Conservation (phyloP, 2,329 filamentous ascomycete genomes). For the Venturia asperata region DNA sequence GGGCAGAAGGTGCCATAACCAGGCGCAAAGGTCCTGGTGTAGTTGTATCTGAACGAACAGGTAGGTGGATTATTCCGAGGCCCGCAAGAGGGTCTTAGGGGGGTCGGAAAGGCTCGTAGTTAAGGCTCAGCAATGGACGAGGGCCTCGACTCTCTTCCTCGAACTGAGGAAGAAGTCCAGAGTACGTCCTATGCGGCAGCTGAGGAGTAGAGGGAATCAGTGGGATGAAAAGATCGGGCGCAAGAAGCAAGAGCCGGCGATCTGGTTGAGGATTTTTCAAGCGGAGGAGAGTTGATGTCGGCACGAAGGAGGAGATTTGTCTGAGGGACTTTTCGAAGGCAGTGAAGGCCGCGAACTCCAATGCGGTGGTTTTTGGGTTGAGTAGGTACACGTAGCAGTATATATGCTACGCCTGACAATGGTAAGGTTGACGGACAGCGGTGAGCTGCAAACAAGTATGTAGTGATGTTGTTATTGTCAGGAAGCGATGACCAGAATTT, state of each 20-base stretch:
- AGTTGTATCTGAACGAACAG: slow-evolving; percentile 27
- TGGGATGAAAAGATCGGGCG: not conserved
- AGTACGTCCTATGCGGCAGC: slow-evolving; percentile 99
- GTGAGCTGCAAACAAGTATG: not conserved
- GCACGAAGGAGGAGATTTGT: not conserved
- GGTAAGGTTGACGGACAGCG: not conserved
- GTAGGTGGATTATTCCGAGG: slow-evolving; percentile 16
- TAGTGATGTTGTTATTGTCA: not conserved
- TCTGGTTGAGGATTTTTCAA: not conserved
- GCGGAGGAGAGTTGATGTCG: not conserved
- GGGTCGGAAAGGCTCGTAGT: slow-evolving; percentile 89
- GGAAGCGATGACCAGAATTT: not conserved
- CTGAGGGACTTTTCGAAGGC: slow-evolving; percentile 8
- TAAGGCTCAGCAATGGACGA: slow-evolving; percentile 77
- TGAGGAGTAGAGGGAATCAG: slow-evolving; percentile 32
- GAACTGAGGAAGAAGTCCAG: slow-evolving; percentile 96
- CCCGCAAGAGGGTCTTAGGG: slow-evolving; percentile 61
- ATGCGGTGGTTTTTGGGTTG: not conserved
- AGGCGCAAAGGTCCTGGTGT: slow-evolving; percentile 23
- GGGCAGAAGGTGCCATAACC: slow-evolving; percentile 21
- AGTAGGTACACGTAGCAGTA: not conserved
- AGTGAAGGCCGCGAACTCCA: slow-evolving; percentile 11
- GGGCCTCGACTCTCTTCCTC: slow-evolving; percentile 98
- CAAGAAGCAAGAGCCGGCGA: slow-evolving; percentile 12
- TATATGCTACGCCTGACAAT: not conserved